These are phyloP conservation scores for Aphanomyces cochlioides DNA, from an alignment of 352 stramenopile species.

Conservation along the genomic window DNA sequence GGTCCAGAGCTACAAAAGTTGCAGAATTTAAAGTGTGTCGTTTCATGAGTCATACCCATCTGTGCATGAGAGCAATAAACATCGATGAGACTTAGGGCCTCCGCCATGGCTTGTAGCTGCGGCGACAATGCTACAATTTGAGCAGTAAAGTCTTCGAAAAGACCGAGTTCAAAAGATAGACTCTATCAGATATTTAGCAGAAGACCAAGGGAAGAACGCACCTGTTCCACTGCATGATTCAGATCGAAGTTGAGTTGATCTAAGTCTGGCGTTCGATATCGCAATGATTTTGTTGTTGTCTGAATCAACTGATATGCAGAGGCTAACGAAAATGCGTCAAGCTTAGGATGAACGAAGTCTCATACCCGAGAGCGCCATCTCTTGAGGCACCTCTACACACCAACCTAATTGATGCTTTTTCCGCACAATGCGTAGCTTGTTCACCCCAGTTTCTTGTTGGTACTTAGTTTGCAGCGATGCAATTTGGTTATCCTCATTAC, in stretches of 20 bases:
- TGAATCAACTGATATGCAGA: slow-evolving; percentile 41
- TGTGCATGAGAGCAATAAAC: slow-evolving; percentile 65
- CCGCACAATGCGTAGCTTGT: slow-evolving; percentile 18
- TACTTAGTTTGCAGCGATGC: slow-evolving; percentile 59
- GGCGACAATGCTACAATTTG: slow-evolving; percentile 38
- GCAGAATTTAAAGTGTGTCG: not conserved
- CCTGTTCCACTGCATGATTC: slow-evolving; percentile 51
- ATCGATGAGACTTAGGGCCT: slow-evolving; percentile 52
- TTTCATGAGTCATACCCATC: slow-evolving; percentile 20
- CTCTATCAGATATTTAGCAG: not conserved
- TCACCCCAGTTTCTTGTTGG: slow-evolving; percentile 20
- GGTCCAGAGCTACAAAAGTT: slow-evolving; percentile 47
- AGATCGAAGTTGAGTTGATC: slow-evolving; percentile 57
- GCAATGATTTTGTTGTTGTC: slow-evolving; percentile 61
- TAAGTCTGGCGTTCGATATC: slow-evolving; percentile 64
- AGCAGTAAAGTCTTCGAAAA: slow-evolving; percentile 46
- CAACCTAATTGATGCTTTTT: slow-evolving; percentile 28
- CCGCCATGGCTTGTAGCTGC: slow-evolving; percentile 48
- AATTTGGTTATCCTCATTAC: slow-evolving; percentile 41
- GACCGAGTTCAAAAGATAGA: slow-evolving; percentile 45
- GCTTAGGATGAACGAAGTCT: not conserved
- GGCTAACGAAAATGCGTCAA: slow-evolving; percentile 2
- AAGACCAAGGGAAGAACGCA: slow-evolving; percentile 27
- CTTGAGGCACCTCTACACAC: slow-evolving; percentile 28
- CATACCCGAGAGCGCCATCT: slow-evolving; percentile 7